Percentiles rank a stretch among this genome's conserved stretches.
Conservation (phyloP, 2,329 filamentous ascomycete genomes). For the Teratosphaeria destructans region DNA sequence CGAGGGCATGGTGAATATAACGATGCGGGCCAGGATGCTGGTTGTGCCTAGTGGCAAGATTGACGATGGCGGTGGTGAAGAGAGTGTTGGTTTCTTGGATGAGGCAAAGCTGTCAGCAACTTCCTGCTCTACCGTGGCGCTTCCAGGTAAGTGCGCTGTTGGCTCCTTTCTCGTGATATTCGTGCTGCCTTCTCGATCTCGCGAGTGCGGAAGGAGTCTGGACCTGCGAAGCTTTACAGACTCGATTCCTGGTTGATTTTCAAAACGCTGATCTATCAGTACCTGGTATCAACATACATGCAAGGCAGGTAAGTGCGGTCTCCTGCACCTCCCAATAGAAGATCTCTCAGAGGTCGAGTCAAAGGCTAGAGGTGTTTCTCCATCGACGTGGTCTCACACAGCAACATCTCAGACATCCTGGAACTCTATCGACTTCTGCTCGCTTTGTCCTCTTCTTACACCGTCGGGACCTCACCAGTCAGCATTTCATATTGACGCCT, state of each 20-base stretch:
- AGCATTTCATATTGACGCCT: too few species aligned
- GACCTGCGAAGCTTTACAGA: background rate
- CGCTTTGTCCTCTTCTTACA: background rate
- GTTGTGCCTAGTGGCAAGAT: background rate
- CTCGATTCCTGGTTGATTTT: too few species aligned
- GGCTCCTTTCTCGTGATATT: background rate
- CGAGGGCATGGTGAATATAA: background rate
- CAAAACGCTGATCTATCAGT: too few species aligned
- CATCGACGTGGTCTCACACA: background rate
- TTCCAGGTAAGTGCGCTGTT: background rate
- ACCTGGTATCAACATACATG: too few species aligned
- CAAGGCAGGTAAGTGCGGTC: background rate
- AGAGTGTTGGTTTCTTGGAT: background rate
- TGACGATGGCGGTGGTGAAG: background rate
- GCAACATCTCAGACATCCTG: background rate
- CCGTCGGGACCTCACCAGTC: too few species aligned
- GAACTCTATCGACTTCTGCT: background rate
- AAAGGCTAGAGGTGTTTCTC: background rate
- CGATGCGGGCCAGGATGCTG: background rate
- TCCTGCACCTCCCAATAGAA: background rate
- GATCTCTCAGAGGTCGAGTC: background rate
- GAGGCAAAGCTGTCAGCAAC: background rate
- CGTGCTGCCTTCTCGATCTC: background rate
- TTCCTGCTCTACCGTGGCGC: background rate
- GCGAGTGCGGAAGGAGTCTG: background rate